Conservation (phyloP, 2,329 filamentous ascomycete genomes). For the Setomelanomma holmii region DNA sequence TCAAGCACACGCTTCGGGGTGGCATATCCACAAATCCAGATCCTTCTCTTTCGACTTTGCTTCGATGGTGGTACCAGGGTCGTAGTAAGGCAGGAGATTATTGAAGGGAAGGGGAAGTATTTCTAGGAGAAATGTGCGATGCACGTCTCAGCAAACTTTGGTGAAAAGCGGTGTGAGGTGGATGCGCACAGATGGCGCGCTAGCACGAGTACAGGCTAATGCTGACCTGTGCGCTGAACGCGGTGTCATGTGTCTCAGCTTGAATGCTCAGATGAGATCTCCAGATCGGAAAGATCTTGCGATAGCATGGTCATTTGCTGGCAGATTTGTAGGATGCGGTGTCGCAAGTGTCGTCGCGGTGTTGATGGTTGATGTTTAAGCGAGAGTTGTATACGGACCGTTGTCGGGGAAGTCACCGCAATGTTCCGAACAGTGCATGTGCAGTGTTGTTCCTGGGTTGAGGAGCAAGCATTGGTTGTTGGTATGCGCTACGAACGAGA, state of each 20-base stretch:
- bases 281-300: slow-evolving; percentile 2
- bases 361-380: not conserved
- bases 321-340: not conserved
- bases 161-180: slow-evolving; percentile 49
- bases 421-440: slow-evolving; percentile 5
- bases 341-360: not conserved
- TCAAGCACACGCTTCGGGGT: slow-evolving; percentile 45
- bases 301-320: not conserved
- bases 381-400: not conserved
- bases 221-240: slow-evolving; percentile 40
- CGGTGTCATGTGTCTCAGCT: slow-evolving; percentile 43
- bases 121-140: slow-evolving; percentile 35
- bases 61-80: slow-evolving; percentile 20
- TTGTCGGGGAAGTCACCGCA: slow-evolving; percentile 7
- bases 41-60: slow-evolving; percentile 12
- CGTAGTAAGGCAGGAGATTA: slow-evolving; percentile 12
- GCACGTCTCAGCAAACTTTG: slow-evolving; percentile 34
- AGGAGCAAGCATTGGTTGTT: no score
- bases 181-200: slow-evolving; percentile 41
- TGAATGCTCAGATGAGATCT: slow-evolving; percentile 4
- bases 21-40: slow-evolving; percentile 32
- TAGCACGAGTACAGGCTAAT: slow-evolving; percentile 37
- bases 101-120: slow-evolving; percentile 25
- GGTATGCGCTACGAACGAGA: slow-evolving; percentile 14
- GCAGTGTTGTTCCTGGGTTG: slow-evolving; percentile 8